Percentiles rank a stretch among this genome's conserved stretches.
Conservation (phyloP, 1,284 basidiomycete genomes). For the Leccinum laetum region DNA sequence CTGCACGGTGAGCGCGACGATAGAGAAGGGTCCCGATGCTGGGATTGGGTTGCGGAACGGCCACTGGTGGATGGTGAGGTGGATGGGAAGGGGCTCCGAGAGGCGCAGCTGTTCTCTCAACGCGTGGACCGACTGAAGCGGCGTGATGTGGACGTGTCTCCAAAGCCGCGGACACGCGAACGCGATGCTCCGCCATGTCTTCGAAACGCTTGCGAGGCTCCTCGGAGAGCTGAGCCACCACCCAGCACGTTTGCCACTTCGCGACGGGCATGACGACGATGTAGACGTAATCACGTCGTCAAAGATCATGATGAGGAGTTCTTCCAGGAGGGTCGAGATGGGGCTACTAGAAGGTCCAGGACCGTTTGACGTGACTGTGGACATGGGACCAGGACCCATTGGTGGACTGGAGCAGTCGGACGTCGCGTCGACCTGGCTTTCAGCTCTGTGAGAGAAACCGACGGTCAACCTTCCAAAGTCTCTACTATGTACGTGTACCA, state of each 20-base stretch:
- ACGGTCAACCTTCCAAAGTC: not conserved
- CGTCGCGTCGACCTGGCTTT: not conserved
- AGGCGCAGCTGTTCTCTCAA: conserved; percentile 19
- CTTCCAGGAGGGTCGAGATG: conserved; percentile 17
- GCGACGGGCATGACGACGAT: not conserved
- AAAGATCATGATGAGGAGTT: conserved; percentile 22
- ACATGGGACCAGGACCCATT: not conserved
- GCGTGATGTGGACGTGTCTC: conserved; percentile 20
- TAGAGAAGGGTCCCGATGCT: conserved; percentile 10
- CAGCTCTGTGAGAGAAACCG: not conserved
- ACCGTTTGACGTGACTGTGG: not conserved
- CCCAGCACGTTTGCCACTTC: not conserved
- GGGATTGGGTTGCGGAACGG: conserved; percentile 14
- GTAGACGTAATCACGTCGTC: conserved; percentile 18
- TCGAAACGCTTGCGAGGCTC: conserved; percentile 18
- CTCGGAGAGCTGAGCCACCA: conserved; percentile 11
- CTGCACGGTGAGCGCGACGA: conserved; percentile 17
- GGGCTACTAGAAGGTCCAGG: conserved; percentile 6
- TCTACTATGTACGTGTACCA: not conserved
- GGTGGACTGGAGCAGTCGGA: not conserved
- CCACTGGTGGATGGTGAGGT: conserved; percentile 21
- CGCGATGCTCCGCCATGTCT: conserved; percentile 14
- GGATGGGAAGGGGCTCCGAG: conserved; percentile 16
- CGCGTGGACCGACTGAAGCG: conserved; percentile 8
- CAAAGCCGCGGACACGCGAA: conserved; percentile 22